Percentiles rank a stretch among this genome's conserved stretches.
Conservation (phyloP, 2,329 filamentous ascomycete genomes). For the Fusarium graminum region DNA sequence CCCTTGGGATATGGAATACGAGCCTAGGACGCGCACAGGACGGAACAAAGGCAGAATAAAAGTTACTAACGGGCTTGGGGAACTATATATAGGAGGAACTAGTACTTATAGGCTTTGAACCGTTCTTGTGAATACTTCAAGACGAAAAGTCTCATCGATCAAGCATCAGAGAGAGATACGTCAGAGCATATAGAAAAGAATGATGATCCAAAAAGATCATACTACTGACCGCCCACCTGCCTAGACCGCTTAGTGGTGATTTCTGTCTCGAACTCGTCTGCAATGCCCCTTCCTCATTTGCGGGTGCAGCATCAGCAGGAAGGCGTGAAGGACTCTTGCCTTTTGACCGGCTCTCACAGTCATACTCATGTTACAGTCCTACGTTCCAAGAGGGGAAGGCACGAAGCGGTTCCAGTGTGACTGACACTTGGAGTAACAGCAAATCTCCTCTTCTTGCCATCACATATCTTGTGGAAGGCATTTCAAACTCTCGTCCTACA, state of each 20-base stretch:
- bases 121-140: conserved; percentile 17
- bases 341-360: not conserved
- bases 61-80: conserved; percentile 32
- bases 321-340: not conserved
- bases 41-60: conserved; percentile 26
- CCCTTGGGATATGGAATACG: not conserved
- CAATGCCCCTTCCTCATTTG: not conserved
- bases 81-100: conserved; percentile 19
- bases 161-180: conserved; percentile 14
- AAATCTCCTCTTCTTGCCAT: not conserved
- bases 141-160: conserved; percentile 7
- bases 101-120: conserved; percentile 11
- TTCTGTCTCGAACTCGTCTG: not conserved
- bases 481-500: conserved; percentile 33
- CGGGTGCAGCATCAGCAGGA: not conserved
- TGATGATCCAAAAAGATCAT: not conserved
- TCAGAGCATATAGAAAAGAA: conserved; percentile 6
- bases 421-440: conserved; percentile 21
- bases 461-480: conserved; percentile 14
- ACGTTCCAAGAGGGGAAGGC: conserved; percentile 1
- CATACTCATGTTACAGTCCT: conserved; percentile 13
- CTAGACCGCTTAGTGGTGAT: not conserved
- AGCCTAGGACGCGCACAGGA: conserved; percentile 11
- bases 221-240: too few species aligned
- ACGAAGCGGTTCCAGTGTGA: conserved; percentile 9